Evolutionary conservation across 2,329 filamentous ascomycete species (phyloP).

Genomic region (Pseudogymnoascus sp.): DNA sequence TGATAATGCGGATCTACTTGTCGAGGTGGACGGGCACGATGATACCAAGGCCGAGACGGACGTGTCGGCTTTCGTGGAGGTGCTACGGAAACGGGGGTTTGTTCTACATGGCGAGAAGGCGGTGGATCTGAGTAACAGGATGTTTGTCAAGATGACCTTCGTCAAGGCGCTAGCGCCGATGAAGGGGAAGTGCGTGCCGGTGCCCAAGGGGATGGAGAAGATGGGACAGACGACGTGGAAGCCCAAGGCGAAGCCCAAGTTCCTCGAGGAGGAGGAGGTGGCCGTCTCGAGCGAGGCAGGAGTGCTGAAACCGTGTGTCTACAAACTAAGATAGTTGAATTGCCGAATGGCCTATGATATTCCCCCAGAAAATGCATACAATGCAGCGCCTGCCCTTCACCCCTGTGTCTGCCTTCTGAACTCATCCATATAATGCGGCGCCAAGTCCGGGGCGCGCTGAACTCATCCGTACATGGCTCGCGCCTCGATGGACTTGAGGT

Average conservation of each 20-base stretch:
- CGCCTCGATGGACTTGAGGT: conserved; percentile 23
- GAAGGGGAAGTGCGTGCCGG: conserved; percentile 64
- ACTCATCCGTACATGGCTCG: conserved; percentile 23
- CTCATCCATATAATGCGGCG: not conserved
- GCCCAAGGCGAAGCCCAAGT: conserved; percentile 69
- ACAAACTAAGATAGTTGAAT: conserved; percentile 62
- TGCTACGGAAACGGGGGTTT: conserved; percentile 74
- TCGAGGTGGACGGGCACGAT: conserved; percentile 64
- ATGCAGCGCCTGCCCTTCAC: not conserved
- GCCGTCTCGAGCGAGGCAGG: conserved; percentile 56
- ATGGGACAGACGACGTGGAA: conserved; percentile 58
- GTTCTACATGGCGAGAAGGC: conserved; percentile 64
- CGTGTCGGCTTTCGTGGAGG: conserved; percentile 78
- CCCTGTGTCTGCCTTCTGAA: not conserved
- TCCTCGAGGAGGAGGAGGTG: conserved; percentile 56
- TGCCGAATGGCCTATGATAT: conserved; percentile 6
- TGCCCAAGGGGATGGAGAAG: conserved; percentile 36
- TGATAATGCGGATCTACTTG: conserved; percentile 51
- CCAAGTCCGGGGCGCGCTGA: not conserved
- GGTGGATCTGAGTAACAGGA: conserved; percentile 83
- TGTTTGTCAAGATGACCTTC: conserved; percentile 98
- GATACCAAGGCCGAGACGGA: conserved; percentile 68
- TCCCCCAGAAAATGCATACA: conserved; percentile 5
- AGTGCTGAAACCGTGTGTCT: conserved; percentile 88
- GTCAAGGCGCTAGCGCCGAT: conserved; percentile 70